These are phyloP conservation scores for Golovinomyces cichoracearum DNA, from an alignment of 2,329 filamentous ascomycete species.

Conservation along the genomic window DNA sequence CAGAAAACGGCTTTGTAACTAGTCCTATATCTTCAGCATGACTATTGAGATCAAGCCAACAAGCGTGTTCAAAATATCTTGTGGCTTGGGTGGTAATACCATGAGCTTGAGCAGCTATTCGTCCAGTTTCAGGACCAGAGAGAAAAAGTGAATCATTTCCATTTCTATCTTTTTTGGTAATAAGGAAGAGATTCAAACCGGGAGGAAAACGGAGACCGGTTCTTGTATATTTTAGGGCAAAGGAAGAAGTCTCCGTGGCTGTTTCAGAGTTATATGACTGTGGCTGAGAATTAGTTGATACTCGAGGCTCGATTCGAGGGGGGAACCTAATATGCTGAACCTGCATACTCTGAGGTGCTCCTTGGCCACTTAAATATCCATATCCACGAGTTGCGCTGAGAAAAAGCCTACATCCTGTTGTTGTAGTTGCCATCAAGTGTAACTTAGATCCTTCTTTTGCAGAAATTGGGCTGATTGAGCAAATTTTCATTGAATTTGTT, in stretches of 20 bases:
- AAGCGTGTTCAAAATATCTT: slow-evolving; percentile 49
- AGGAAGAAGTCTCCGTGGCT: slow-evolving; percentile 18
- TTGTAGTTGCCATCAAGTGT: slow-evolving; percentile 72
- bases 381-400: slow-evolving; percentile 61
- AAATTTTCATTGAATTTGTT: slow-evolving; percentile 42
- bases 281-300: slow-evolving; percentile 9
- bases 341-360: slow-evolving; percentile 77
- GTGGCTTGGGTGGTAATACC: slow-evolving; percentile 13
- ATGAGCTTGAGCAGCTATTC: slow-evolving; percentile 36
- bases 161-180: slow-evolving; percentile 32
- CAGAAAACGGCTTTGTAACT: slow-evolving; percentile 46
- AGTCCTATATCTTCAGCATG: slow-evolving; percentile 55
- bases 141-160: slow-evolving; percentile 49
- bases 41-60: slow-evolving; percentile 51
- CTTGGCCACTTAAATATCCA: slow-evolving; percentile 29
- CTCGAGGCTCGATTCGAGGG: slow-evolving; percentile 22
- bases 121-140: slow-evolving; percentile 64
- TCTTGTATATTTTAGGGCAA: slow-evolving; percentile 23
- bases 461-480: slow-evolving; percentile 66
- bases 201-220: slow-evolving; percentile 44
- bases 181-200: slow-evolving; percentile 74
- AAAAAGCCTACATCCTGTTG: slow-evolving; percentile 74
- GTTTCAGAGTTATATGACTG: slow-evolving; percentile 7
- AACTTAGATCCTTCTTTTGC: slow-evolving; percentile 54
- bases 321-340: slow-evolving; percentile 93